Conservation (phyloP, 495 filamentous ascomycete species). For the Lasiosphaeria hispida region DNA sequence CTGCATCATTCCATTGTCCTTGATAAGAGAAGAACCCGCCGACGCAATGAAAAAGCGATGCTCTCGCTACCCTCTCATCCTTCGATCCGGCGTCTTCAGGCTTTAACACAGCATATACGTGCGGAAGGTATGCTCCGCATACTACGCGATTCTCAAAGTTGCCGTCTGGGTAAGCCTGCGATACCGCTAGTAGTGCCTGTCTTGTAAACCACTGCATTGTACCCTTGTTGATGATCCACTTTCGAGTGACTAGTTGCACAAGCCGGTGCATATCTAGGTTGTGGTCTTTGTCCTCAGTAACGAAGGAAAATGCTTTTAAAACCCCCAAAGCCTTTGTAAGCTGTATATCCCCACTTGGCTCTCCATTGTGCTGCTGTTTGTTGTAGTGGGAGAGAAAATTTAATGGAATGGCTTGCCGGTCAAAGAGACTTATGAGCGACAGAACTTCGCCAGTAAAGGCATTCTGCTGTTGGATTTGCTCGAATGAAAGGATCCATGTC, state of each 20-base stretch:
- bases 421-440: conserved; percentile 43
- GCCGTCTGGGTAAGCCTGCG: conserved; percentile 35
- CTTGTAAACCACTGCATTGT: conserved; percentile 27
- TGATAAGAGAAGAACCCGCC: conserved; percentile 9
- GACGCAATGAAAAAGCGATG: background rate
- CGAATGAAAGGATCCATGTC: conserved; percentile 41
- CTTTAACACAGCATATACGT: conserved; percentile 32
- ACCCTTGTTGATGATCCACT: conserved; percentile 39
- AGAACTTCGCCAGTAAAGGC: conserved; percentile 42
- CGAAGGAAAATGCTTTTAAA: conserved; percentile 42
- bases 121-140: too few species aligned
- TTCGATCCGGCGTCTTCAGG: conserved; percentile 6
- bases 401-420: conserved; percentile 42
- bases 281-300: conserved; percentile 23
- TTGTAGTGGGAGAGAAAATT: conserved; percentile 29
- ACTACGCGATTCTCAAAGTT: conserved; percentile 32
- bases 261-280: conserved; percentile 43
- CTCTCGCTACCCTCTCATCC: conserved; percentile 15
- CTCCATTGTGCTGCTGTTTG: conserved; percentile 13
- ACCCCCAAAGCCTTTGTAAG: conserved; percentile 36
- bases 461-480: conserved; percentile 37
- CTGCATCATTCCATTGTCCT: conserved; percentile 37
- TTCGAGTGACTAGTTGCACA: conserved; percentile 44
- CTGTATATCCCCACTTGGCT: conserved; percentile 17
- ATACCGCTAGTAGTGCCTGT: conserved; percentile 31